A percentile compares a stretch with the other conserved stretches of the same genome.
These are phyloP conservation scores for Eucalyptus camaldulensis DNA, from an alignment of 345 rosid species.

Conservation along the genomic window DNA sequence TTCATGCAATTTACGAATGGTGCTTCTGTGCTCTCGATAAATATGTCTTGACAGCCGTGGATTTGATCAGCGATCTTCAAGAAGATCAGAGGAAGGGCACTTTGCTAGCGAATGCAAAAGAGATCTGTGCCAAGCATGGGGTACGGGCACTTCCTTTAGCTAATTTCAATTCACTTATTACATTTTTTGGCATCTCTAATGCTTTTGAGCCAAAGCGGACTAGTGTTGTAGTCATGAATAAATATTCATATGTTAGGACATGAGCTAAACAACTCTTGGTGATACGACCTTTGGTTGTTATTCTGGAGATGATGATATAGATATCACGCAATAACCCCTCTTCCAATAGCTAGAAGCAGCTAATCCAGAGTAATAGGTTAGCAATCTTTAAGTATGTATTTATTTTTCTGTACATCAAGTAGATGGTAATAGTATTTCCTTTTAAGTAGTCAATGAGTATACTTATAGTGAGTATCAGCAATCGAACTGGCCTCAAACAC, in stretches of 20 bases:
- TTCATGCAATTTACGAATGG: background rate
- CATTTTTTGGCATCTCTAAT: background rate
- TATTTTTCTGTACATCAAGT: background rate
- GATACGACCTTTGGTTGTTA: too few species aligned
- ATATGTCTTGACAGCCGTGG: background rate
- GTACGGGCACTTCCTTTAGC: background rate
- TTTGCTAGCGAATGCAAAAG: conserved; percentile 11
- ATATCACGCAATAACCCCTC: background rate
- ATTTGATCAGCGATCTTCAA: background rate
- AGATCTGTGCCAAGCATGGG: conserved; percentile 11
- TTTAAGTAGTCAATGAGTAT: background rate
- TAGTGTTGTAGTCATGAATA: background rate
- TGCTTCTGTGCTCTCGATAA: background rate
- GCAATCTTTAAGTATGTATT: background rate
- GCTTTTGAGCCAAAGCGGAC: background rate
- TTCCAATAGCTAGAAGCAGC: background rate
- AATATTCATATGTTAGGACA: background rate
- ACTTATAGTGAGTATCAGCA: background rate
- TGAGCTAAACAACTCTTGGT: background rate
- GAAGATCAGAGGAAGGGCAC: conserved; percentile 4
- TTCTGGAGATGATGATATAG: too few species aligned
- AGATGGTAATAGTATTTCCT: background rate
- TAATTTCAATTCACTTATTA: background rate
- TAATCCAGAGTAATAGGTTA: background rate
- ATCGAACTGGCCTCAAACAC: background rate